Evolutionary conservation across 202 grass and related monocot species (phyloP).

Genomic region (Cymbopogon flexuosus): DNA sequence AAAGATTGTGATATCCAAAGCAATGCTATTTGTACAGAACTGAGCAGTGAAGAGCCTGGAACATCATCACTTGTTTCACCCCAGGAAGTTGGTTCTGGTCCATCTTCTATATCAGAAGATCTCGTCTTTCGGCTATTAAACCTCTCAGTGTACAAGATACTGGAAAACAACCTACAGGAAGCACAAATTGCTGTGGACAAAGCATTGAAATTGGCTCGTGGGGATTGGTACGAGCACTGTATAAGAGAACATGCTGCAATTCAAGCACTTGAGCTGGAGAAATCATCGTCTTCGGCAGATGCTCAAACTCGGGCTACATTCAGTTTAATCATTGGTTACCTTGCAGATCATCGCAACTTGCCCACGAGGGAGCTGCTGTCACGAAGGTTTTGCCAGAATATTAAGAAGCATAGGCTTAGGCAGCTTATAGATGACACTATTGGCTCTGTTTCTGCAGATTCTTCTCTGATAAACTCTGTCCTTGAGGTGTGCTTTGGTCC

Average conservation of each 20-base stretch:
- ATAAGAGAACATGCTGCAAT: slow-evolving; percentile 73
- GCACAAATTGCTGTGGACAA: slow-evolving; percentile 62
- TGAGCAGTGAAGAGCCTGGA: slow-evolving; percentile 20
- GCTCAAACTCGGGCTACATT: slow-evolving; percentile 37
- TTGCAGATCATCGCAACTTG: slow-evolving; percentile 43
- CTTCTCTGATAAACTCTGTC: slow-evolving; percentile 62
- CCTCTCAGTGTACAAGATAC: slow-evolving; percentile 59
- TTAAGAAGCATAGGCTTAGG: slow-evolving; percentile 68
- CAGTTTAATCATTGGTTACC: slow-evolving; percentile 56
- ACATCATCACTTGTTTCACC: slow-evolving; percentile 19
- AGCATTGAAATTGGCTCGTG: slow-evolving; percentile 49
- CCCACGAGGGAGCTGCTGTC: slow-evolving; percentile 53
- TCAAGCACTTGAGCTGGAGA: slow-evolving; percentile 49
- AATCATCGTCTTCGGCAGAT: slow-evolving; percentile 33
- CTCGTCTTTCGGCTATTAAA: slow-evolving; percentile 62
- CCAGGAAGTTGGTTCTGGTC: slow-evolving; percentile 23
- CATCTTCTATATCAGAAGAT: slow-evolving; percentile 50
- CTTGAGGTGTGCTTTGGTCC: slow-evolving; percentile 72
- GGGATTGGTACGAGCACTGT: slow-evolving; percentile 57
- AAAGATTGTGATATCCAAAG: slow-evolving; percentile 29
- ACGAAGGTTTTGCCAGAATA: slow-evolving; percentile 62
- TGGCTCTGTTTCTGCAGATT: slow-evolving; percentile 59
- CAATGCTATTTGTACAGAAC: slow-evolving; percentile 29
- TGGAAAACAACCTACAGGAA: slow-evolving; percentile 52
- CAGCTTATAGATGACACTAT: slow-evolving; percentile 75